Conservation (phyloP, 1,284 basidiomycete species). For the Sporisorium iseilematis-ciliati region DNA sequence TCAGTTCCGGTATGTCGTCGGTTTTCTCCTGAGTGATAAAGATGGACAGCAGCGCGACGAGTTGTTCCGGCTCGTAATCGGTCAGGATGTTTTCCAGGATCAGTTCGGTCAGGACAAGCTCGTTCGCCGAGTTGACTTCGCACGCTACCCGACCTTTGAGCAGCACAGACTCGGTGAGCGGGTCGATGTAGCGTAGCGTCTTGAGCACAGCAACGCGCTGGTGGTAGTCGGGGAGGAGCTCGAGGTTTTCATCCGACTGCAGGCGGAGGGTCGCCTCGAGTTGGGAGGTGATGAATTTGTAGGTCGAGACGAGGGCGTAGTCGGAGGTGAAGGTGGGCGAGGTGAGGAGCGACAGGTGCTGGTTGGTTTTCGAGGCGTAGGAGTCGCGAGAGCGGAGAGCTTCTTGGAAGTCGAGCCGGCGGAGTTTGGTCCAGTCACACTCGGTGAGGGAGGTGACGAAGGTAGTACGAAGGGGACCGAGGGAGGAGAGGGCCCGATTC, state of each 20-base stretch:
- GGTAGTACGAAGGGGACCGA: slow-evolving; percentile 22
- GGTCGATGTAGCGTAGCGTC: slow-evolving; percentile 74
- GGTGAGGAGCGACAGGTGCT: slow-evolving; percentile 32
- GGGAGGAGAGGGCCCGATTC: slow-evolving; percentile 62
- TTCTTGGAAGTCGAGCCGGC: slow-evolving; percentile 93
- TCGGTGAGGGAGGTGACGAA: slow-evolving; percentile 50
- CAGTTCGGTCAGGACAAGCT: slow-evolving; percentile 89
- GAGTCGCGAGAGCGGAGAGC: slow-evolving; percentile 76
- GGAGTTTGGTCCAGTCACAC: slow-evolving; percentile 82
- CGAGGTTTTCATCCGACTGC: slow-evolving; percentile 87
- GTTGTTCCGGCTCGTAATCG: slow-evolving; percentile 90
- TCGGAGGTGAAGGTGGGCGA: slow-evolving; percentile 76
- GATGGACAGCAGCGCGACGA: slow-evolving; percentile 94
- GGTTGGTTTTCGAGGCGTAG: slow-evolving; percentile 70
- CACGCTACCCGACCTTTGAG: slow-evolving; percentile 98
- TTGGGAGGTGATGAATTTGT: slow-evolving; percentile 79
- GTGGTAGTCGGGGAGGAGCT: slow-evolving; percentile 96
- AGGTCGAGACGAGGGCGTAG: slow-evolving; percentile 81
- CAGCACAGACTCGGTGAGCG: slow-evolving; percentile 85
- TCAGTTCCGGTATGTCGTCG: slow-evolving; percentile 83
- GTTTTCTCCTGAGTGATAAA: slow-evolving; percentile 99
- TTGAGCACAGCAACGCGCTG: slow-evolving; percentile 91
- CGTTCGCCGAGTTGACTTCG: slow-evolving; percentile 96
- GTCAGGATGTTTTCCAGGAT: slow-evolving; percentile 95
- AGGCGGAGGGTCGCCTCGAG: slow-evolving; percentile 73